A percentile compares a stretch with the other conserved stretches of the same genome.
phyloP scores from a whole-genome alignment of 2,329 filamentous ascomycete genomes.

The Aureobasidium mangrovei region DNA sequence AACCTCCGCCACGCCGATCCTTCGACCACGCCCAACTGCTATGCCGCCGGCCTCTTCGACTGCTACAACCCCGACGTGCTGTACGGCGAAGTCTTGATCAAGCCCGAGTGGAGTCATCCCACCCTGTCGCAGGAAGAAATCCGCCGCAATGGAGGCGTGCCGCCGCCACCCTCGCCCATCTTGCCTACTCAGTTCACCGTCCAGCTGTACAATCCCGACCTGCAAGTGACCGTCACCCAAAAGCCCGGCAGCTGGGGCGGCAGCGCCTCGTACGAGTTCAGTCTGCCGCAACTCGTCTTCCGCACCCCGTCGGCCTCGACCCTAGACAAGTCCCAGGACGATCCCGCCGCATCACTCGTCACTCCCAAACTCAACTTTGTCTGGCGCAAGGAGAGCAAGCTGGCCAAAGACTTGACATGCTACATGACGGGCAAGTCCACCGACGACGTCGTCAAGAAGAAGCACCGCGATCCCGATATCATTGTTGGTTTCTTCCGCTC shows the following conservation, averaged over 20 bases:
- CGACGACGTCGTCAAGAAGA: slow-evolving; percentile 55
- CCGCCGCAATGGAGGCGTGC: slow-evolving; percentile 56
- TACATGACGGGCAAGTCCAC: slow-evolving; percentile 73
- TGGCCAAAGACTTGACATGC: slow-evolving; percentile 82
- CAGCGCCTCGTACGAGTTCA: slow-evolving; percentile 80
- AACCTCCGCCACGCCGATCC: slow-evolving; percentile 70
- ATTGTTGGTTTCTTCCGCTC: slow-evolving; percentile 80
- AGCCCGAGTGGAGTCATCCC: slow-evolving; percentile 78
- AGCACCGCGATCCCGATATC: slow-evolving; percentile 89
- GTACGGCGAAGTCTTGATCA: slow-evolving; percentile 76
- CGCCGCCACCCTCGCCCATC: slow-evolving; percentile 59
- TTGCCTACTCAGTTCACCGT: slow-evolving; percentile 73
- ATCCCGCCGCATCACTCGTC: slow-evolving; percentile 44
- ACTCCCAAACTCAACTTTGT: slow-evolving; percentile 71
- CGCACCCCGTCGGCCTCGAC: slow-evolving; percentile 67
- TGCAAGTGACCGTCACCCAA: slow-evolving; percentile 62
- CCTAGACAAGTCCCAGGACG: slow-evolving; percentile 63
- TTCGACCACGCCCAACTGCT: slow-evolving; percentile 60
- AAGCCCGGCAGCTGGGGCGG: slow-evolving; percentile 72
- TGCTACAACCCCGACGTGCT: slow-evolving; percentile 71
- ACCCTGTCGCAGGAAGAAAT: slow-evolving; percentile 73
- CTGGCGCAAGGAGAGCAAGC: slow-evolving; percentile 80
- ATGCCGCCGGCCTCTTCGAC: slow-evolving; percentile 78
- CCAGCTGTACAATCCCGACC: slow-evolving; percentile 89
- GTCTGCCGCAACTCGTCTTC: slow-evolving; percentile 81